Evolutionary conservation across 345 rosid species (phyloP), one percentile per base, ranked within the genome.

Genomic region (Hypericum androsaemum): DNA sequence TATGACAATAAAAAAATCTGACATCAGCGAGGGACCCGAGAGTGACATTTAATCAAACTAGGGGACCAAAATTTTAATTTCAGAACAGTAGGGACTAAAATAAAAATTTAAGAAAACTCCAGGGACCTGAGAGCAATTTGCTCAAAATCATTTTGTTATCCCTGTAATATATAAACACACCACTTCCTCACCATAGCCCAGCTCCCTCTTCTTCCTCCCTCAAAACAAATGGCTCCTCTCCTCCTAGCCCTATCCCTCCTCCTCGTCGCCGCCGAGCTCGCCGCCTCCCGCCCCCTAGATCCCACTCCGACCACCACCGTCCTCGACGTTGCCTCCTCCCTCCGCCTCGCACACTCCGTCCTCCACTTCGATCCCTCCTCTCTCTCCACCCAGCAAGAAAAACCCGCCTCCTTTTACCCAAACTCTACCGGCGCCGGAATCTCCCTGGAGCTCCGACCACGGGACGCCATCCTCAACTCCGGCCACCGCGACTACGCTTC

Each of bases 401-500:
- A 39, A 41, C 17, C 44, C 2, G 35, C 28, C 11, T 11, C 36
- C 39, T 22, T 72, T 39, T 50, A 14, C 10, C 32, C 43, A 12
- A 51, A 53, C 52, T 61, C 74, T 14, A 62, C 53, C 12, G 22
- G 83, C 5, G 53, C 78, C 5, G 63, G 77, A 0, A 56, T 80
- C 22, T 68, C 78, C 22, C 57, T 86, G 5, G 61, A 59, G 22
- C 88, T 86, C 41, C 88, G 71, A 67, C 67, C 90, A n/a, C 78
- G 97, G 14, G 85, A 79, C 10, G 61, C 70, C 9, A 46, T 89
- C 58, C 48, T 41, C 52, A 74, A 71, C 7, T 68, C 73, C 37
- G 63, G 56, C 6, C 81, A 90, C 77, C 42, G 49, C 5, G 79
- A 77, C 63, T 90, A 90, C 77, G 64, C 37, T 11, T 60, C 73